A percentile compares a stretch with the other conserved stretches of the same genome.
phyloP scores from a whole-genome alignment of 352 stramenopile species.

The Thraustochytrium sp. region DNA sequence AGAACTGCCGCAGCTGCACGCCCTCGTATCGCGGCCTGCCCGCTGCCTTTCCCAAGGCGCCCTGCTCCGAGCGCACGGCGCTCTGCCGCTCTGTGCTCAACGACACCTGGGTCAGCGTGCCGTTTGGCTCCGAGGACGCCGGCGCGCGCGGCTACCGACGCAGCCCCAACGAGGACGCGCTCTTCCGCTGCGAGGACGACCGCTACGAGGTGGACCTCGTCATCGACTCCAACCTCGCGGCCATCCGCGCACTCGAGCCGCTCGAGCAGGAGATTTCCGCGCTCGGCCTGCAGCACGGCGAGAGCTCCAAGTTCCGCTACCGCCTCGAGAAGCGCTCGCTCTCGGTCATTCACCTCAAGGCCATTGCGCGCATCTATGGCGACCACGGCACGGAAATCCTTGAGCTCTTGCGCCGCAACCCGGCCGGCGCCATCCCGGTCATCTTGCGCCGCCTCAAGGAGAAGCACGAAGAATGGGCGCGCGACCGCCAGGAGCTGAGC shows the following conservation, averaged over 20 bases:
- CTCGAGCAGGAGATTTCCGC: constrained; percentile 83
- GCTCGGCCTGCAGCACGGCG: constrained; percentile 62
- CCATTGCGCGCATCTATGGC: constrained; percentile 96
- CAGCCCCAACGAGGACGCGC: constrained; percentile 96
- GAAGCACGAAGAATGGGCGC: constrained; percentile 94
- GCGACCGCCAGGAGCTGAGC: constrained; percentile 82
- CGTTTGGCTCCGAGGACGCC: constrained; percentile 96
- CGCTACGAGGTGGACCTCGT: constrained; percentile 90
- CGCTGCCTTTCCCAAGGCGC: constrained; percentile 91
- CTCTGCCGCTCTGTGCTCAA: constrained; percentile 59
- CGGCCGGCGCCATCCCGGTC: constrained; percentile 90
- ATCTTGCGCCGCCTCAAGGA: constrained; percentile 95
- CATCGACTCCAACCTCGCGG: constrained; percentile 92
- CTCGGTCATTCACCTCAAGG: constrained; percentile 90
- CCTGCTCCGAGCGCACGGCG: constrained; percentile 85
- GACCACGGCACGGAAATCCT: constrained; percentile 79
- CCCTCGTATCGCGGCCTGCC: constrained; percentile 95
- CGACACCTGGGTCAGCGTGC: constrained; percentile 91
- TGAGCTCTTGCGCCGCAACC: constrained; percentile 91
- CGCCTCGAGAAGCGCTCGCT: constrained; percentile 86
- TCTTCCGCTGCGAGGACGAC: constrained; percentile 99
- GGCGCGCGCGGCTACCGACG: constrained; percentile 98
- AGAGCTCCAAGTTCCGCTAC: constrained; percentile 42
- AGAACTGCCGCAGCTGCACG: constrained; percentile 76
- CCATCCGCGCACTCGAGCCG: constrained; percentile 88